A percentile compares a stretch with the other conserved stretches of the same genome.
Conservation (phyloP, 2,329 filamentous ascomycete genomes). For the Microdochium paspali region DNA sequence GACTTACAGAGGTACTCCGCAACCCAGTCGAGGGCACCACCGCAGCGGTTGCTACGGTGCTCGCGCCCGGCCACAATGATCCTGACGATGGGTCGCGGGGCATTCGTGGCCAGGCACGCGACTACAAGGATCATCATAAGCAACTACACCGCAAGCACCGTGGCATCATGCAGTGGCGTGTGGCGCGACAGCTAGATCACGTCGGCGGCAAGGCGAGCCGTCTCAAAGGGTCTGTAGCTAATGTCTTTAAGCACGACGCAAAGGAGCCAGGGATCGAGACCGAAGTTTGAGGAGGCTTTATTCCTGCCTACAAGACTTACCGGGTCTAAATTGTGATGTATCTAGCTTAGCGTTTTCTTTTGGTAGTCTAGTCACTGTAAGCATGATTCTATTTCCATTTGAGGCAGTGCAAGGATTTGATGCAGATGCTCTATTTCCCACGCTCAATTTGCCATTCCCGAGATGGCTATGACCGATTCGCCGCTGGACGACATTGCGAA, state of each 20-base stretch:
- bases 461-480: too few species aligned
- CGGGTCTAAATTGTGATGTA: neutral
- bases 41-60: constrained; percentile 16
- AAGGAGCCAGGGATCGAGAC: constrained; percentile 56
- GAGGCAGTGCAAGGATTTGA: too few species aligned
- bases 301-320: too few species aligned
- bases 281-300: constrained; percentile 47
- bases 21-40: constrained; percentile 19
- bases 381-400: too few species aligned
- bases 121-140: constrained; percentile 50
- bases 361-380: too few species aligned
- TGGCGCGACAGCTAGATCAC: constrained; percentile 40
- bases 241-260: constrained; percentile 49
- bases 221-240: constrained; percentile 48
- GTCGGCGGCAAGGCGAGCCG: constrained; percentile 41
- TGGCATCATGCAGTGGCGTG: constrained; percentile 67
- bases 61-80: constrained; percentile 26
- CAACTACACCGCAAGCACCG: constrained; percentile 56
- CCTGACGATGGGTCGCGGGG: constrained; percentile 33
- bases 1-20: constrained; percentile 22
- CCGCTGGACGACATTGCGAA: too few species aligned
- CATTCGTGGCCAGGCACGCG: constrained; percentile 39
- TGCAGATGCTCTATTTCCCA: too few species aligned
- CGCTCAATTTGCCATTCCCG: too few species aligned
- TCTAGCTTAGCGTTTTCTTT: neutral